These are phyloP conservation scores for Lepiota venenata DNA, from an alignment of 768 basidiomycete genomes.

Conservation along the genomic window DNA sequence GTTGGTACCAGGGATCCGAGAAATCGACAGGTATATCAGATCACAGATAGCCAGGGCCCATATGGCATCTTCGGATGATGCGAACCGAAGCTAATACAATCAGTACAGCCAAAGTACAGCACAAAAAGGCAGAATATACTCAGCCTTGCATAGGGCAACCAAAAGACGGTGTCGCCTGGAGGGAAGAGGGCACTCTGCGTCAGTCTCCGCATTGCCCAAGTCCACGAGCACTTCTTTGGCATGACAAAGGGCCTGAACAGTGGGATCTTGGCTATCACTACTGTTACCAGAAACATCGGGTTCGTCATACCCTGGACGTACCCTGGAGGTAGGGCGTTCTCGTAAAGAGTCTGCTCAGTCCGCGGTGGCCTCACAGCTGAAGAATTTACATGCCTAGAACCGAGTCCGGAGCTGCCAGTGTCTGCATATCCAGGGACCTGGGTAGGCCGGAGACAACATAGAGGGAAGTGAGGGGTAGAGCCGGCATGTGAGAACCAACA, in stretches of 20 bases:
- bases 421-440: slow-evolving; percentile 89
- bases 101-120: no score
- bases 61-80: no score
- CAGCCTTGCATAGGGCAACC: slow-evolving; percentile 91
- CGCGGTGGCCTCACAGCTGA: no score
- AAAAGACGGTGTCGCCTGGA: slow-evolving; percentile 88
- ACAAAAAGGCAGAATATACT: slow-evolving; percentile 40
- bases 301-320: no score
- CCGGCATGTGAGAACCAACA: slow-evolving; percentile 60
- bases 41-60: no score
- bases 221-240: slow-evolving; percentile 59
- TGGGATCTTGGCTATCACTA: slow-evolving; percentile 48
- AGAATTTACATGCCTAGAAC: no score
- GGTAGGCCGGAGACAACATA: slow-evolving; percentile 88
- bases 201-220: slow-evolving; percentile 71
- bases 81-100: slow-evolving; percentile 65
- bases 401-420: slow-evolving; percentile 82
- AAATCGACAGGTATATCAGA: no score
- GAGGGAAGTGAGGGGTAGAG: slow-evolving; percentile 75
- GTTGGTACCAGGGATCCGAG: no score
- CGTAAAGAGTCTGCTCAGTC: no score
- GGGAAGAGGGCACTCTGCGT: slow-evolving; percentile 79
- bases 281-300: slow-evolving; percentile 43
- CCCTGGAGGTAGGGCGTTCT: no score
- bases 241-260: slow-evolving; percentile 51